These are phyloP conservation scores for Suhomyces canberraensis DNA, from an alignment of 805 yeast genomes.

Conservation along the genomic window DNA sequence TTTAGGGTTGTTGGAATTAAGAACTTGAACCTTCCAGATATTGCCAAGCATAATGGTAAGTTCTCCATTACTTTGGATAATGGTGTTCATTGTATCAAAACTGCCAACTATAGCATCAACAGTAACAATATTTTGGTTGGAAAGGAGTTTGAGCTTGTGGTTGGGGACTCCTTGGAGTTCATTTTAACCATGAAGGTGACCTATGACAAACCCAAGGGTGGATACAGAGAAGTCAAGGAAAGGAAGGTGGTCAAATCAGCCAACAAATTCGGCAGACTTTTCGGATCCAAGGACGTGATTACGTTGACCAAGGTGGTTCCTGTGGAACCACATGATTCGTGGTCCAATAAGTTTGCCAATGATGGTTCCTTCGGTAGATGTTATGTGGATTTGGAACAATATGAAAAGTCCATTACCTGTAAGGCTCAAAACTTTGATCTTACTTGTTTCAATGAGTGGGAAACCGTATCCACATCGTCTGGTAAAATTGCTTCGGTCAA, in stretches of 20 bases:
- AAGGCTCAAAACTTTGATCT: slow-evolving; percentile 49
- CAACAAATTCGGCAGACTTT: slow-evolving; percentile 43
- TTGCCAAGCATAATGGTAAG: slow-evolving; percentile 43
- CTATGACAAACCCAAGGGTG: slow-evolving; percentile 49
- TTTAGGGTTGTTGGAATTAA: slow-evolving; percentile 46
- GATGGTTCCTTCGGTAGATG: slow-evolving; percentile 90
- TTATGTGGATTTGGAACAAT: slow-evolving; percentile 59
- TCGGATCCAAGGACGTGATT: slow-evolving; percentile 47
- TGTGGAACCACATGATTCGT: slow-evolving; percentile 51
- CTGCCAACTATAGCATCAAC: slow-evolving; percentile 47
- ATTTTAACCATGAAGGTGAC: slow-evolving; percentile 70
- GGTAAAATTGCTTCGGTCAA: slow-evolving; percentile 29
- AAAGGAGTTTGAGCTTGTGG: slow-evolving; percentile 78
- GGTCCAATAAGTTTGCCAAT: slow-evolving; percentile 65
- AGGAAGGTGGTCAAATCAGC: slow-evolving; percentile 46
- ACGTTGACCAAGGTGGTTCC: slow-evolving; percentile 52
- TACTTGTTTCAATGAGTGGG: slow-evolving; percentile 84
- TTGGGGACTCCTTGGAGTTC: slow-evolving; percentile 58
- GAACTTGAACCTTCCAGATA: slow-evolving; percentile 46
- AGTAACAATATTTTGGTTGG: slow-evolving; percentile 39
- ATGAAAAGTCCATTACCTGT: slow-evolving; percentile 55
- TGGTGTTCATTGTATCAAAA: slow-evolving; percentile 74
- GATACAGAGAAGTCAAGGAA: slow-evolving; percentile 59
- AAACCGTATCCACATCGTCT: slow-evolving; percentile 22
- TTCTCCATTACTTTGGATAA: slow-evolving; percentile 65